Base-by-base conservation (phyloP, 768 basidiomycete genomes). In the Rhodotorula taiwanensis region DNA sequence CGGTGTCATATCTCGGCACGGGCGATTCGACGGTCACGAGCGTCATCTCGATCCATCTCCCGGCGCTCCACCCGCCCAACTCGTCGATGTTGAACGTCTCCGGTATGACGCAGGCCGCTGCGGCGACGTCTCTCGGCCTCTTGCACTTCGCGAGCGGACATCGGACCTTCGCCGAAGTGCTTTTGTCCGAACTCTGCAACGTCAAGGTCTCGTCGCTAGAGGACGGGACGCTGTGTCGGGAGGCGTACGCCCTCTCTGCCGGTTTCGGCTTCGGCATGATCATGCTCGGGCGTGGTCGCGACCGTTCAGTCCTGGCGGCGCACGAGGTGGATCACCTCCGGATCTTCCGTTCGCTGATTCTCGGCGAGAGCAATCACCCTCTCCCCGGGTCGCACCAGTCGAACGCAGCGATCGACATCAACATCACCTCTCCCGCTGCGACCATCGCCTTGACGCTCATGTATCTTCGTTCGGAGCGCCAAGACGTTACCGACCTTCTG, bases 251-350 rank as follows among this genome's bases (percentile, higher is more conserved):
- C 0, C 86, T 89, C 67, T 83, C 89, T 4, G 84, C 90, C 5
- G 89, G 89, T 14, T 81, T 95, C 34, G 86, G 89, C 1, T 95
- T 95, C 72, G 95, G 95, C 8, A 88, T 95, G 84, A 86, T 94
- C 76, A 94, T 97, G 87, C 82, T 98, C 21, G 93, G 89, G 10
- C 85, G 85, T 70, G 93, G 95, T 3, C 72, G 75, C 5, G 70
- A 27, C 80, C 83, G 0, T 79, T 81, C 13, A 84, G 86, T 39
- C 87, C 87, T 3, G 88, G 88, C 1, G 75, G 83, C n/a, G 80
- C 55, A 42, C 10, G 69, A 70, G 36, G 61, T 58, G 27, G 58
- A 54, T 15, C 53, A 55, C 42, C 52, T 70, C 0, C 43, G 60
- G 16, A 52, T 55, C 9, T 63, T 66, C 60, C 58, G 64, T 23